A percentile compares a stretch with the other conserved stretches of the same genome.
These are phyloP conservation scores for Naematelia aurantialba DNA, from an alignment of 768 basidiomycete genomes.

Conservation along the genomic window DNA sequence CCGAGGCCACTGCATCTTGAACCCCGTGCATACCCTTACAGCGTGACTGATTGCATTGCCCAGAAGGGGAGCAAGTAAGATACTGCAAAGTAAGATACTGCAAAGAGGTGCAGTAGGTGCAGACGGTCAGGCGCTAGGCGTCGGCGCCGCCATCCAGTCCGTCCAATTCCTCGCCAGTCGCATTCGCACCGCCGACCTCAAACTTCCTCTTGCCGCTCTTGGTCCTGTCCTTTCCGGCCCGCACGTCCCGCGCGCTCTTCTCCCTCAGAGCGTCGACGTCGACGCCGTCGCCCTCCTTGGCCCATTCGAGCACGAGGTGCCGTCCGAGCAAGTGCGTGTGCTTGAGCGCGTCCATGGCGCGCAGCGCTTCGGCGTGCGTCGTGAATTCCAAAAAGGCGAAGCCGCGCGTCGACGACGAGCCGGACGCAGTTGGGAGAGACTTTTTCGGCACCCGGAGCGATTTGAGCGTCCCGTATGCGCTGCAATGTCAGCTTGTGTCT, in stretches of 20 bases:
- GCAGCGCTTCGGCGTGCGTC: slow-evolving; percentile 81
- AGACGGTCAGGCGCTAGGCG: too few relatives aligned
- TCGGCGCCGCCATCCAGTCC: too few relatives aligned
- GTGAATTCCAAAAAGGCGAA: slow-evolving; percentile 97
- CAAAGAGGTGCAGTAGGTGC: too few relatives aligned
- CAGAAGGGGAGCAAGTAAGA: too few relatives aligned
- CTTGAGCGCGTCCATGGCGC: slow-evolving; percentile 75
- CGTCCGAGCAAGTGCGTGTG: slow-evolving; percentile 95
- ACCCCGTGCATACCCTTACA: too few relatives aligned
- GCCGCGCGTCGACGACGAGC: slow-evolving; percentile 58
- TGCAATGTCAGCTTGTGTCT: slow-evolving; percentile 43
- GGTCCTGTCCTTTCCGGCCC: slow-evolving; percentile 50
- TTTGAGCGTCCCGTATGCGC: slow-evolving; percentile 86
- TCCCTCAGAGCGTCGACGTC: slow-evolving; percentile 71
- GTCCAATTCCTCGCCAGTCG: slow-evolving; percentile 30
- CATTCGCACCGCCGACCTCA: slow-evolving; percentile 24
- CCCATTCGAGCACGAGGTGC: slow-evolving; percentile 94
- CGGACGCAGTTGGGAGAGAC: slow-evolving; percentile 64
- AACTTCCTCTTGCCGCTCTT: slow-evolving; percentile 44
- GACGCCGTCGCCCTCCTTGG: slow-evolving; percentile 60
- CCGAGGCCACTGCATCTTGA: too few relatives aligned
- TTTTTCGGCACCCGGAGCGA: slow-evolving; percentile 90
- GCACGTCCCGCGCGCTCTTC: slow-evolving; percentile 72
- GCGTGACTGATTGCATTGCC: too few relatives aligned
- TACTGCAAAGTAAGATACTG: too few relatives aligned